Base-by-base conservation (phyloP, 768 basidiomycete genomes). In the Phallus indusiatus region DNA sequence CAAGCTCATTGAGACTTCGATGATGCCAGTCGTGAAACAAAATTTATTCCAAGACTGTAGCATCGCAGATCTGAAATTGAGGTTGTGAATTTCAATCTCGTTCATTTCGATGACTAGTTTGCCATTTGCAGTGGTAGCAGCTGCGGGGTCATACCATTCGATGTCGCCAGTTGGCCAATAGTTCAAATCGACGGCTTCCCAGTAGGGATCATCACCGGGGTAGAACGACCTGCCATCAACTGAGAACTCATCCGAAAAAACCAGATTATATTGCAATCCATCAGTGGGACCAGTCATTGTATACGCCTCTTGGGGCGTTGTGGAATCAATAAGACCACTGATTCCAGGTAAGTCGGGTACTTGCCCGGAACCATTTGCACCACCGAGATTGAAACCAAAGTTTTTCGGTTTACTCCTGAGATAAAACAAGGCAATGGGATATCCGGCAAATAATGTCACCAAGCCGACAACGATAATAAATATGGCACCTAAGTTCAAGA, bases 1-100 rank as follows among this genome's bases (percentile, higher is more conserved):
- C 64, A 91, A 69, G 67, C 86, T 89, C 17, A 91, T 65, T 14
- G 77, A 80, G 2, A 87, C 82, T 72, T 96, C 96, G 57, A 97
- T 75, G 67, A 94, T 93, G 1, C 91, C 93, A 0, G 91, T 92
- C 17, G 85, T 94, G 72, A 94, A 96, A 73, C 94, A 98, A 56
- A 96, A 72, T 72, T 96, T 91, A 72, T 96, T 95, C 94, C 94
- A 96, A 9, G 84, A 81, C 64, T 87, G 84, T 12, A 94, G 55
- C 85, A 86, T 86, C 36, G 81, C 83, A 81, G 60, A 37, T 73
- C 71, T 69, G 70, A 90, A 98, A 70, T 94, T 89, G 60, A 98
- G 77, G 64, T 90, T 80, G 67, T 96, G 86, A 60, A n/a, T n/a
- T 76, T 86, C 18, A 71, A 74, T 73, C 72, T 92, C 82, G 11